Percentiles rank a stretch among this genome's conserved stretches.
phyloP scores from a whole-genome alignment of 2,329 filamentous ascomycete species.

The Fusarium keratoplasticum region DNA sequence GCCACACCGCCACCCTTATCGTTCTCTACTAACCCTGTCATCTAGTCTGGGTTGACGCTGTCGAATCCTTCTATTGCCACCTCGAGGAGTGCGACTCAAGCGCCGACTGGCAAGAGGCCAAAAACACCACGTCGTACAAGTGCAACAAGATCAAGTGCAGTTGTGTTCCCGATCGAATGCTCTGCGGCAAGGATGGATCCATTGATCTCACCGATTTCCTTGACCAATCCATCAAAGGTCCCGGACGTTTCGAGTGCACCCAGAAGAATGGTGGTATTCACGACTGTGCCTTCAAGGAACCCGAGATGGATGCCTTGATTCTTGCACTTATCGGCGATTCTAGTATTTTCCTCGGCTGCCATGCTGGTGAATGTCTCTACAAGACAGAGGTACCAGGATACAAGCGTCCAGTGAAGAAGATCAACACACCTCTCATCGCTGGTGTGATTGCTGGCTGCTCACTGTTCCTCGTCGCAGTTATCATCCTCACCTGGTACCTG shows the following conservation, averaged over 20 bases:
- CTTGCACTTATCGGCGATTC: slow-evolving; percentile 89
- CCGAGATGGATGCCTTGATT: slow-evolving; percentile 92
- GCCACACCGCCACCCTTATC: slow-evolving; percentile 41
- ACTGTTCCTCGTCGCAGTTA: slow-evolving; percentile 88
- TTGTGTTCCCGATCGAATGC: slow-evolving; percentile 91
- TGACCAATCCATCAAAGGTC: slow-evolving; percentile 83
- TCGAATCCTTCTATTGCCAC: slow-evolving; percentile 96
- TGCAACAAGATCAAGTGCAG: slow-evolving; percentile 88
- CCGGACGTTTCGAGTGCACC: slow-evolving; percentile 83
- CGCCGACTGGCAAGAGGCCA: slow-evolving; percentile 73
- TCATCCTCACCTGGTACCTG: slow-evolving; percentile 87
- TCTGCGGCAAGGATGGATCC: slow-evolving; percentile 91
- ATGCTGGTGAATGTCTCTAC: slow-evolving; percentile 92
- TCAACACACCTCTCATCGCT: slow-evolving; percentile 96
- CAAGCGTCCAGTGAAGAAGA: slow-evolving; percentile 86
- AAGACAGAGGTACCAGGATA: slow-evolving; percentile 94
- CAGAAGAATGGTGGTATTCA: slow-evolving; percentile 72
- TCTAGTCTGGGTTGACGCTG: slow-evolving; percentile 93
- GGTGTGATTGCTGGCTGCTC: slow-evolving; percentile 88
- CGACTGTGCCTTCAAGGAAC: slow-evolving; percentile 87
- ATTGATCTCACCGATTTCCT: slow-evolving; percentile 94
- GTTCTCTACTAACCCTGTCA: slow-evolving; percentile 15
- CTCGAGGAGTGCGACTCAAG: slow-evolving; percentile 83
- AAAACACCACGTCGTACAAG: slow-evolving; percentile 86
- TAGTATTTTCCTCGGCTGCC: slow-evolving; percentile 86